Percentiles rank a stretch among this genome's conserved stretches.
phyloP scores from a whole-genome alignment of 106 monocot species.

The Phalaenopsis aphrodite region DNA sequence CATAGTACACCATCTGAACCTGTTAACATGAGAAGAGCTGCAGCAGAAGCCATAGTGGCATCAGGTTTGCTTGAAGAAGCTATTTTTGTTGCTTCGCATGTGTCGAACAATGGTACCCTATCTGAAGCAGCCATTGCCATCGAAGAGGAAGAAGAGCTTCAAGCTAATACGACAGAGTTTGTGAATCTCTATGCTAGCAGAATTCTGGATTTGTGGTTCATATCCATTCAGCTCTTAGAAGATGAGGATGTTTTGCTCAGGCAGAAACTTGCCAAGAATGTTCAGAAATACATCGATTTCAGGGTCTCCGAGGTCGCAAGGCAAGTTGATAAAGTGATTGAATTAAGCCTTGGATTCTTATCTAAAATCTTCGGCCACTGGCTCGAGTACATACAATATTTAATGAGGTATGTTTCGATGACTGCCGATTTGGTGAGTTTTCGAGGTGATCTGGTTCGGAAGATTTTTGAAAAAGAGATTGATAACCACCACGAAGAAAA shows the following conservation, averaged over 20 bases:
- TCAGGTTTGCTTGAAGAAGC: conserved; percentile 64
- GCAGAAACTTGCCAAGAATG: conserved; percentile 57
- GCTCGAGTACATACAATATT: conserved; percentile 52
- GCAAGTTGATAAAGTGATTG: conserved; percentile 79
- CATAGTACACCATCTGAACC: conserved; percentile 68
- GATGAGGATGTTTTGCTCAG: conserved; percentile 71
- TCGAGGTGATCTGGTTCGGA: conserved; percentile 60
- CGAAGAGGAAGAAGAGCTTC: conserved; percentile 16
- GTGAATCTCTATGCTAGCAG: conserved; percentile 34
- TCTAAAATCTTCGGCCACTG: conserved; percentile 63
- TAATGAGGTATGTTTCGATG: conserved; percentile 39
- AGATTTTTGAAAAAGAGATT: conserved; percentile 94
- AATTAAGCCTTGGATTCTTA: conserved; percentile 58
- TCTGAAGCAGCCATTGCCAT: conserved; percentile 1
- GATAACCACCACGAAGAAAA: conserved; percentile 99
- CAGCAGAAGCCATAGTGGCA: conserved; percentile 70
- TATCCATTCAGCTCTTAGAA: conserved; percentile 73
- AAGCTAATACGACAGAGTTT: conserved; percentile 6
- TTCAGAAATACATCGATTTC: conserved; percentile 41
- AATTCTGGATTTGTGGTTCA: conserved; percentile 77
- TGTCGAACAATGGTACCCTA: conserved; percentile 26
- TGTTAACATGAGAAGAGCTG: conserved; percentile 77
- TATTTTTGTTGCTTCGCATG: conserved; percentile 23
- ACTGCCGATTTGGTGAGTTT: conserved; percentile 26
- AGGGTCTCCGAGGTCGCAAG: conserved; percentile 23